phyloP scores from a whole-genome alignment of 1,139 yeast species.

The Taphrina communis region DNA sequence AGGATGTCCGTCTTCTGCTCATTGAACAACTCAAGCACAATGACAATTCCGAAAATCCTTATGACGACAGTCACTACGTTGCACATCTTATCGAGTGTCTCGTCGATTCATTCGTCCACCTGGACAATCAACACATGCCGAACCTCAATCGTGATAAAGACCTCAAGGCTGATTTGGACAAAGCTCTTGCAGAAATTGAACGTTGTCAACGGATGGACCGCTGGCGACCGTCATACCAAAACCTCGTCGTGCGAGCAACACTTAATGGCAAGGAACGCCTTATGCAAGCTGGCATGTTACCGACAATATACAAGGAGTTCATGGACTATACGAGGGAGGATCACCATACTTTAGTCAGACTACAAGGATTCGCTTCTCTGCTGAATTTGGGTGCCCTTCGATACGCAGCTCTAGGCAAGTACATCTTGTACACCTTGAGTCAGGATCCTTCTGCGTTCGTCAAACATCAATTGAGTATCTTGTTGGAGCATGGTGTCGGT shows the following conservation, averaged over 20 bases:
- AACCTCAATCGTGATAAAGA: conserved; percentile 50
- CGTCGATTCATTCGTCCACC: conserved; percentile 46
- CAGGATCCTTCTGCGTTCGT: conserved; percentile 64
- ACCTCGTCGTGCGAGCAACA: conserved; percentile 63
- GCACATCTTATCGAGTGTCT: conserved; percentile 65
- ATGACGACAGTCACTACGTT: conserved; percentile 74
- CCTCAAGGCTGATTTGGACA: conserved; percentile 52
- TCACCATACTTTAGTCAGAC: conserved; percentile 62
- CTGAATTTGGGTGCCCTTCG: conserved; percentile 77
- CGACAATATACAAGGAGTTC: conserved; percentile 60
- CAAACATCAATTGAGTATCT: conserved; percentile 59
- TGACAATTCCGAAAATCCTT: conserved; percentile 81
- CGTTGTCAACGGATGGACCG: conserved; percentile 80
- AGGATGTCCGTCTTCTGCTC: conserved; percentile 66
- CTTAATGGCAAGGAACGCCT: conserved; percentile 58
- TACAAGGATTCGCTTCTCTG: conserved; percentile 73
- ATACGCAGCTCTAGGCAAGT: conserved; percentile 64
- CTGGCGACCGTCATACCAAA: conserved; percentile 81
- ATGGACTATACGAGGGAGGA: conserved; percentile 60
- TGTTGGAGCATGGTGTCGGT: conserved; percentile 63
- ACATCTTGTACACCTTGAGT: conserved; percentile 65
- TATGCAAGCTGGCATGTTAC: conserved; percentile 63
- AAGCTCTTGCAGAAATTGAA: conserved; percentile 66
- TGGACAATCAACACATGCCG: conserved; percentile 33
- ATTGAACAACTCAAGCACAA: conserved; percentile 78